Base-by-base conservation (phyloP, 805 yeast genomes). In the Nakazawaea anatomiae region DNA sequence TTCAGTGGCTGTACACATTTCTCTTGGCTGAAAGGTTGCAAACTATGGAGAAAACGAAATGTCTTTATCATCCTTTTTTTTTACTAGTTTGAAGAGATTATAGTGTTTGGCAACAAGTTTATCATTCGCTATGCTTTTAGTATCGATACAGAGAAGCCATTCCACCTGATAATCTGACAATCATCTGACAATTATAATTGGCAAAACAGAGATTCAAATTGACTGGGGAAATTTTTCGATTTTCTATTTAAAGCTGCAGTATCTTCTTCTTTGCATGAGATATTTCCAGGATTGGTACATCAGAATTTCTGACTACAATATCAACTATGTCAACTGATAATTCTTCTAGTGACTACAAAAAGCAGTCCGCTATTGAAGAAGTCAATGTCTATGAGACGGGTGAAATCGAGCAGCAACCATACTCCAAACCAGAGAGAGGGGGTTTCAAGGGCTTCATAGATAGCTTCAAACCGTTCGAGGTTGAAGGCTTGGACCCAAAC, bases 401-500 rank as follows among this genome's bases (percentile, higher is more conserved):
- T n/a, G 53, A 46, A 11, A 43, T 51, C n/a, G 49, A 51, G 4
- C 44, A 34, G 7, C 39, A 35, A 3, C 31, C 36, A 14, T 12
- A 9, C 4, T 2, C 35, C 14, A 32, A 8, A 9, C n/a, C 44
- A 40, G 9, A 39, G 28, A 46, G 53, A 42, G 27, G 36, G 1
- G 50, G 53, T n/a, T 46, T 42, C 38, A 39, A 38, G 12, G 53
- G 50, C 2, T 64, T 66, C 52, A 53, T 53, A 8, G 68, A 68
- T 48, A 55, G 67, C 31, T 67, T 68, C 53, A 67, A 64, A 50
- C 66, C 63, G 27, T 55, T 59, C 12, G 60, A 58, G 6, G 44
- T 57, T 41, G 76, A 71, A 27, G 60, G 66, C 57, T 48, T 77
- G 39, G 82, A 77, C 57, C 77, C 73, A 35, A 63, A 67, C 56